Evolutionary conservation across 331 rosid genomes (phyloP), one percentile per base, ranked within the genome.

Genomic region (Acacia concinna): DNA sequence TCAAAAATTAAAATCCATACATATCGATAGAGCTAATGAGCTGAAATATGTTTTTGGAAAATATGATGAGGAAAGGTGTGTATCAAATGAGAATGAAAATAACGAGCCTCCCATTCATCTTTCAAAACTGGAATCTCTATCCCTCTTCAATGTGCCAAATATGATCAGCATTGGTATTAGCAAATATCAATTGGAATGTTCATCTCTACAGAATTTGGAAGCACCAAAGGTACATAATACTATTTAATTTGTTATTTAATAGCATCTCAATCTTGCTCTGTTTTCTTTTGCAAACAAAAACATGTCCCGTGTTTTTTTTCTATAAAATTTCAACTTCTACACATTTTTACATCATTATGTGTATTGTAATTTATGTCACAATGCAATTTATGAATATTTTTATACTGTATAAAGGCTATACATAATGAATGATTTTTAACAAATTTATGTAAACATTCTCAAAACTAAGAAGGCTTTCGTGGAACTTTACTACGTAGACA

Each of bases 1-100:
- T 23, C 7, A 13, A 69, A 25, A 69, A 6, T 15, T 68, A 8
- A 25, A 23, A 25, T 68, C 2, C 27, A 6, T 68, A 0, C 0
- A 0, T 0, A 14, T 68, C 56, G 0, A 0, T 0, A 0, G 0
- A 9, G 35, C 35, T 6, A 13, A 18, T 0, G 2, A 23, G 1
- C 13, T 69, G 3, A 43, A 25, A 69, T 41, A 25, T 69, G 15
- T 69, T 0, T 41, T 41, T 25, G 38, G 74, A 9, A 38, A 23
- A 37, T 11, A 68, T 6, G 1, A 38, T 2, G 11, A 67, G 5
- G 21, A 11, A 69, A 6, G 7, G 20, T 25, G 31, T 6, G 3
- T 0, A 41, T 43, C 56, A 2, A 5, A 2, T 69, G 23, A 25
- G 8, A 43, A 12, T 43, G 15, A 25, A n/a, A 23, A 6, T 27